Evolutionary conservation across 164 flowering plant species (phyloP), one percentile per base, ranked within the genome.

Genomic region (Cinnamomum chago): DNA sequence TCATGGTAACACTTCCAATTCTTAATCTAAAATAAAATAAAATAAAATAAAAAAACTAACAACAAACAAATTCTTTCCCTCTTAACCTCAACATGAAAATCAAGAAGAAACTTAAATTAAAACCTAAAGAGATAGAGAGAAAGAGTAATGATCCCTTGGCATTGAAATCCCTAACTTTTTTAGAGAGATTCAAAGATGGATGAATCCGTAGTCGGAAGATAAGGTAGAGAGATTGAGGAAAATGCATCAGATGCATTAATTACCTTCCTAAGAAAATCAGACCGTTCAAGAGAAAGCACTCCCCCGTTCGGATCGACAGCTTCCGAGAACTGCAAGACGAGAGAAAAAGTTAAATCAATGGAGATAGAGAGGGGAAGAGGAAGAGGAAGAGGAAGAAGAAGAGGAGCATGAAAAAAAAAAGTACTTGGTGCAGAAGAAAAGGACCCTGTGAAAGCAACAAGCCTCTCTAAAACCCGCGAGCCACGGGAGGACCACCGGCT

Each of bases 191-290:
- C 47, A 9, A 40, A 40, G 11, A 5, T 7, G 47, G 1, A 40
- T 40, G 47, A 40, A 40, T 40, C 47, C 47, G 47, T 40, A 40
- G 9, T 40, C 2, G 47, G 47, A 1, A 40, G 47, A 40, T 1
- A 22, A 62, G 11, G 55, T 7, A 28, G 10, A 55, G 24, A 71
- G 6, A 20, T 17, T 52, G n/a, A 30, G 35, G 35, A 30, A 30
- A 30, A 30, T 6, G 35, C 35, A 30, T 30, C 35, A 30, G 5
- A 30, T 3, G 60, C 60, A 52, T 2, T 0, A 30, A 30, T 25
- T 80, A 92, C 98, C 98, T 92, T 80, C 98, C 98, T 60, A 92
- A 78, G 81, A 91, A 94, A 50, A 95, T 84, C 23, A 92, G 83
- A 18, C 98, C 98, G 68, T 95, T 92, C 73, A 95, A 77, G 23